Percentiles rank a stretch among this genome's conserved stretches.
These are phyloP conservation scores for Fusarium mexicanum DNA, from an alignment of 2,329 filamentous ascomycete species.

Conservation along the genomic window DNA sequence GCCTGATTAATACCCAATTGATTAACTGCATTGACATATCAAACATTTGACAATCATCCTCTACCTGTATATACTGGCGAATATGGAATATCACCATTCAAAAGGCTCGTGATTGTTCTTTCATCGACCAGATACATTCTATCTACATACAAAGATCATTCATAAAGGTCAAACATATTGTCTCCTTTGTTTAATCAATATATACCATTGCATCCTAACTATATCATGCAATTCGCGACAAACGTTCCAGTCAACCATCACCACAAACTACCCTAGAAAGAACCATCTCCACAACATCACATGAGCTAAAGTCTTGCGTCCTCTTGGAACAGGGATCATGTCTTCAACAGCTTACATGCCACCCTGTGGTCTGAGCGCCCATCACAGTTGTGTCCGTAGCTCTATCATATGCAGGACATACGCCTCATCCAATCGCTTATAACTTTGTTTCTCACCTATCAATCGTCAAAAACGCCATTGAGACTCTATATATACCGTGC, in stretches of 20 bases:
- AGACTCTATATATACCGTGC: not conserved
- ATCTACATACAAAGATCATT: not conserved
- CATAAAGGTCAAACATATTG: not conserved
- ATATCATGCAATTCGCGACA: not conserved
- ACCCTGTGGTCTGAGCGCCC: slow-evolving; percentile 19
- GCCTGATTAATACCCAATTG: not conserved
- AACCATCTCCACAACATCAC: slow-evolving; percentile 1
- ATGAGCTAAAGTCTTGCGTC: not conserved
- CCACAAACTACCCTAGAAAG: slow-evolving; percentile 4
- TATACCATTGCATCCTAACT: not conserved
- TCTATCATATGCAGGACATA: slow-evolving; percentile 1
- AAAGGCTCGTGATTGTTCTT: too few relatives aligned
- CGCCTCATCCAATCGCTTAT: not conserved
- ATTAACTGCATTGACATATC: too few relatives aligned
- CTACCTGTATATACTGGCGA: accelerated
- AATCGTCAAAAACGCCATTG: not conserved
- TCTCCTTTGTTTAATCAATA: not conserved
- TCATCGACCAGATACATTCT: too few relatives aligned
- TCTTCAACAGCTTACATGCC: slow-evolving; percentile 19
- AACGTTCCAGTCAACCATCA: not conserved
- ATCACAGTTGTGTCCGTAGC: not conserved
- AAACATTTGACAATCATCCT: not conserved
- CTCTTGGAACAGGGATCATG: slow-evolving; percentile 8
- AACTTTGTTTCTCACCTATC: not conserved
- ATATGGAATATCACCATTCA: not conserved